Evolutionary conservation across 352 stramenopile genomes (phyloP), one percentile per base, ranked within the genome.

Genomic region (Pythium oligandrum): DNA sequence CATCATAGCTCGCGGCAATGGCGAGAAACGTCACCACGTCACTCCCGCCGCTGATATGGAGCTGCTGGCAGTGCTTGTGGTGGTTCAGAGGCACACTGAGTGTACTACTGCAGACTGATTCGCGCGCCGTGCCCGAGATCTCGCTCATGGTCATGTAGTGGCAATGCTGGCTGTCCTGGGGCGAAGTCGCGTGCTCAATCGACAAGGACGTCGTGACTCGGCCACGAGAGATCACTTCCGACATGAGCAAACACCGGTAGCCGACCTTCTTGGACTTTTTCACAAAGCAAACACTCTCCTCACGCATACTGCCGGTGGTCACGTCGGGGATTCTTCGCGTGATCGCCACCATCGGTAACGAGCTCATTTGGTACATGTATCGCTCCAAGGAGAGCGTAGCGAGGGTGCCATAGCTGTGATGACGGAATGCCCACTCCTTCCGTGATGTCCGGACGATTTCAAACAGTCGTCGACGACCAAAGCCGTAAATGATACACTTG

Each of bases 71-170:
- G 66, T 87, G 71, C 60, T 88, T 90, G 65, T 88, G 75, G 44
- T 69, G 61, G 52, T 80, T 72, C 11, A 57, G 71, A 7, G 83
- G 74, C 33, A 91, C 72, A 47, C 73, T 90, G 38, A 93, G 73
- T 42, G 78, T 86, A 47, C 74, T 88, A 60, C 78, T 93, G 58
- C 73, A 86, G 37, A 90, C 67, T 3, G 78, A 81, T 48, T 81
- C 75, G 39, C 68, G 70, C 12, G 70, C 69, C 5, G 66, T 58
- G 31, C 75, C 74, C 2, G 78, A 90, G 7, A 89, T 70, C 53
- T 89, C 78, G 64, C 81, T 88, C 70, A 87, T 81, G 37, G 81
- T 89, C 60, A 90, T 71, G 59, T 91, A 90, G 61, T 91, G 79
- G 49, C 71, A 76, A 51, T 84, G 63, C 26, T 68, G 59, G 53